Conservation (phyloP, 2,329 filamentous ascomycete species). For the Cladosporium phlei region DNA sequence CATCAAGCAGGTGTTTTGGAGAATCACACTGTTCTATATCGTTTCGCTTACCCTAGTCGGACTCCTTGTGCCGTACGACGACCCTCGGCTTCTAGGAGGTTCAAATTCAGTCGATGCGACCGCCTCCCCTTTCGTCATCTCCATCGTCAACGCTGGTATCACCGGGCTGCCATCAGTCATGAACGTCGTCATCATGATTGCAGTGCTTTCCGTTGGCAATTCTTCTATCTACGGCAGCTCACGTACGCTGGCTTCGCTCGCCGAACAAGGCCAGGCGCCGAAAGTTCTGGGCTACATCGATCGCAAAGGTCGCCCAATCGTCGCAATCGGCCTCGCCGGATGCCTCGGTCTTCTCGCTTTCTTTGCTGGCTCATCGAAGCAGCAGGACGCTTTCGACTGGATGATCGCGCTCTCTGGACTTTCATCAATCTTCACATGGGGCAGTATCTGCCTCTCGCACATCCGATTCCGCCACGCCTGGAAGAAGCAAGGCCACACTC, state of each 20-base stretch:
- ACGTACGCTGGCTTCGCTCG: constrained; percentile 81
- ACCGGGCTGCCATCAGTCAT: constrained; percentile 58
- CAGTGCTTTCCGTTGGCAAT: constrained; percentile 57
- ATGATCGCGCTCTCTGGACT: constrained; percentile 70
- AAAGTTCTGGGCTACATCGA: constrained; percentile 59
- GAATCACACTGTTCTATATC: constrained; percentile 33
- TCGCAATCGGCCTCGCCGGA: constrained; percentile 65
- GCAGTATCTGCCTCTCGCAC: constrained; percentile 80
- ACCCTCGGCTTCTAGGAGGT: constrained; percentile 35
- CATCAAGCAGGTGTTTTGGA: constrained; percentile 34
- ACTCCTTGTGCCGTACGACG: constrained; percentile 30
- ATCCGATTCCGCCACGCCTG: constrained; percentile 86
- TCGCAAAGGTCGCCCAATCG: constrained; percentile 73
- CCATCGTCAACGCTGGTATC: constrained; percentile 58
- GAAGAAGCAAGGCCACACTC: constrained; percentile 58
- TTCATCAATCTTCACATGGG: constrained; percentile 74
- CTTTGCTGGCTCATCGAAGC: constrained; percentile 61
- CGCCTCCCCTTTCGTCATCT: constrained; percentile 62
- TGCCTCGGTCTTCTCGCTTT: constrained; percentile 69
- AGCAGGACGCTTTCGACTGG: constrained; percentile 69
- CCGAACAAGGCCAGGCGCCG: constrained; percentile 61
- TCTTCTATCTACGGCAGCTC: constrained; percentile 59
- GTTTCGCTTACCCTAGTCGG: constrained; percentile 31
- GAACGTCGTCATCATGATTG: constrained; percentile 62
- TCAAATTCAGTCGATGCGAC: constrained; percentile 35